These are phyloP conservation scores for Furcasterigmium sp. DNA, from an alignment of 2,329 filamentous ascomycete species.

Conservation along the genomic window DNA sequence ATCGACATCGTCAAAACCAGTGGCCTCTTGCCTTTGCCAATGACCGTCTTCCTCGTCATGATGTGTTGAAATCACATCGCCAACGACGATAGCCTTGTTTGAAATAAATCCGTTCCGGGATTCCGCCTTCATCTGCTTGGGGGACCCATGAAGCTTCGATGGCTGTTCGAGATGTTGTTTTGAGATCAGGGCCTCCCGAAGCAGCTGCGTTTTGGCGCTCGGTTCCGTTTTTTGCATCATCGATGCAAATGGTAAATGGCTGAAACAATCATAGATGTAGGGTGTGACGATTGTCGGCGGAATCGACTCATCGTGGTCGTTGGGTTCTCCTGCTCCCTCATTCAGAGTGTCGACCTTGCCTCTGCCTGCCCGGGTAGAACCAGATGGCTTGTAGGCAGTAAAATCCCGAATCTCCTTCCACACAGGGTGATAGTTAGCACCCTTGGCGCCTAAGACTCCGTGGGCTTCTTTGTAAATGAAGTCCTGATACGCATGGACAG, in stretches of 20 bases:
- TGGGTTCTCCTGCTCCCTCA: too few species aligned
- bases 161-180: conserved; percentile 21
- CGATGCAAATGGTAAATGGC: conserved; percentile 53
- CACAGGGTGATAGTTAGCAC: conserved; percentile 33
- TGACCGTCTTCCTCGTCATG: conserved; percentile 41
- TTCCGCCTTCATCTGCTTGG: conserved; percentile 9
- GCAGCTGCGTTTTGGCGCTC: conserved; percentile 16
- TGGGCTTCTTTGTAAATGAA: conserved; percentile 63
- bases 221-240: conserved; percentile 36
- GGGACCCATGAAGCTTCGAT: conserved; percentile 13
- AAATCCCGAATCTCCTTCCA: conserved; percentile 47
- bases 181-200: conserved; percentile 21
- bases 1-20: conserved; percentile 36
- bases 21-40: conserved; percentile 49
- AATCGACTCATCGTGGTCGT: conserved; percentile 4
- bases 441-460: conserved; percentile 33
- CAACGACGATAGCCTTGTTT: neutral
- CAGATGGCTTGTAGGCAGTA: conserved; percentile 23
- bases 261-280: conserved; percentile 61
- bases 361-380: neutral
- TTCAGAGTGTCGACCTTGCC: too few species aligned
- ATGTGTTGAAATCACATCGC: conserved; percentile 34
- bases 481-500: conserved; percentile 51
- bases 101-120: neutral
- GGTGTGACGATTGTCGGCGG: conserved; percentile 62